These are phyloP conservation scores for Chaetomium globosum DNA, from an alignment of 2,329 filamentous ascomycete species.

Conservation along the genomic window DNA sequence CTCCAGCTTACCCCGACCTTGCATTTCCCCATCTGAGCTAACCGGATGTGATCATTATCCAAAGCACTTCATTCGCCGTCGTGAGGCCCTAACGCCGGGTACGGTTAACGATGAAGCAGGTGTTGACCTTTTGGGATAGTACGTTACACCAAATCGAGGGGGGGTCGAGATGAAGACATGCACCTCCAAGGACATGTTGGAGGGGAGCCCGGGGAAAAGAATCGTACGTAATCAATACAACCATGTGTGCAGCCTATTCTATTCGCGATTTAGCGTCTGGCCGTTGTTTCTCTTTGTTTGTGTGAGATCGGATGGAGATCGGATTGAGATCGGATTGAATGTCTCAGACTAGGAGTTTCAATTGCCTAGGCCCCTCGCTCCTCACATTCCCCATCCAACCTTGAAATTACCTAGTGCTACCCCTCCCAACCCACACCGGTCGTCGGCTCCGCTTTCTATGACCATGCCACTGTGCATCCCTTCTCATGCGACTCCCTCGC, in stretches of 20 bases:
- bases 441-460: background rate
- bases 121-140: background rate
- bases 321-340: background rate
- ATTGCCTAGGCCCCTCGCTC: no score
- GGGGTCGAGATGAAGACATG: background rate
- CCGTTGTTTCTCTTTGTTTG: no score
- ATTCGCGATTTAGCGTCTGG: background rate
- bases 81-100: background rate
- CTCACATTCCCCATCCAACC: background rate
- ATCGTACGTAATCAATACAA: background rate
- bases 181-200: background rate
- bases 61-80: background rate
- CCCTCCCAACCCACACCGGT: background rate
- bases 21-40: background rate
- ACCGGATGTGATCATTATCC: no score
- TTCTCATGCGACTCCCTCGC: slow-evolving; percentile 43
- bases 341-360: no score
- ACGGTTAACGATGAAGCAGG: background rate
- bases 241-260: background rate
- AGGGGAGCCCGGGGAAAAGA: no score
- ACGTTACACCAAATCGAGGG: background rate
- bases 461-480: slow-evolving; percentile 31
- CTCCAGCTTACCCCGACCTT: background rate
- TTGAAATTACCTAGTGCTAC: background rate
- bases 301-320: no score